Evolutionary conservation across 306 rosid genomes (phyloP), one percentile per base, ranked within the genome.

Genomic region (Glycine soja): DNA sequence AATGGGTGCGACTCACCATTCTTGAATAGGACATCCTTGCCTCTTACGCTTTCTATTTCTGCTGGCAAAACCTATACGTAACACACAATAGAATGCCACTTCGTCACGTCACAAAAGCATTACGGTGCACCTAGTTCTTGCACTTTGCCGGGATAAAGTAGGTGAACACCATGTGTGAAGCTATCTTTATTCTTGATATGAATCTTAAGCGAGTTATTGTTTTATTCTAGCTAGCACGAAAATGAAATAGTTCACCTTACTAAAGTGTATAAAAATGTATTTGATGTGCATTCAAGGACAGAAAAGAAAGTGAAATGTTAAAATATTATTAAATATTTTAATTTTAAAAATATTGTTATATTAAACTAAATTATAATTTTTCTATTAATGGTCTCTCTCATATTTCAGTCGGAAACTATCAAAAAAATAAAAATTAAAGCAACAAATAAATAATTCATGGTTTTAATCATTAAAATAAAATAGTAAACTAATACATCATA

Each of bases 21-120:
- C 70, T 83, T 87, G 16, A 93, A 82, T 4, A 59, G 19, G 4
- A 93, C 87, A 7, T 86, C 77, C 63, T 83, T 86, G 5, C 86
- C 88, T 70, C 71, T 74, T 1, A 89, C 46, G 70, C 82, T 64
- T 57, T 79, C 85, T 46, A 93, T 89, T 84, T 84, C 98, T 1
- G 82, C 71, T 3, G 87, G 43, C 66, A 91, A 64, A 10, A 89
- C 92, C 93, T 87, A 24, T 24, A n/a, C 24, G 46, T 50, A 75
- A 47, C 63, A 68, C 58, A 52, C 43, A 13, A n/a, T 2, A 61
- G 4, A 63, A 76, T 32, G 62, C 63, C 4, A 14, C 38, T 32
- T 68, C 18, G n/a, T 78, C 70, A 80, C 36, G 73, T 50, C 5
- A 48, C 45, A 76, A 47, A 45, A n/a, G 30, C 48, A 32, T 46